Evolutionary conservation across 495 filamentous ascomycete species (phyloP), one percentile per base, ranked within the genome.

Genomic region (Aspergillus campestris): DNA sequence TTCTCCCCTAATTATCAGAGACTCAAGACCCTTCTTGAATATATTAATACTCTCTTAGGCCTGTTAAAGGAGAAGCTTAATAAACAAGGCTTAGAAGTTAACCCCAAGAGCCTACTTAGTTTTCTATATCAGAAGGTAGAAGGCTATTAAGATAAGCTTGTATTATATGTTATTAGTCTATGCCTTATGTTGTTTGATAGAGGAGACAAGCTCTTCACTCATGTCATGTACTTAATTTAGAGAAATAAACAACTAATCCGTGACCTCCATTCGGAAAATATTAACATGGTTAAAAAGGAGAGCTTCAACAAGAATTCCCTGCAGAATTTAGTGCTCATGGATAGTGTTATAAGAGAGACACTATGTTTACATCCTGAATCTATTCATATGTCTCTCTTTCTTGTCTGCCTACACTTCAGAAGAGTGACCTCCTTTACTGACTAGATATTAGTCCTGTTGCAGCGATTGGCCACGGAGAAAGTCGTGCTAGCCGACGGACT

Each of bases 401-500:
- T 24, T 24, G 8, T 24, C 27, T 27, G 11, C 8, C 12, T 24
- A 47, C 31, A 15, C 10, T 0, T 12, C 18, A 4, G 18, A 24
- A 38, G 30, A 28, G 2, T 14, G 8, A n/a, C 38, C 10, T 27
- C 29, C 27, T 29, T 40, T 18, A 32, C 33, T 31, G 12, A 32
- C 28, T 33, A 11, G 10, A 7, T 7, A 7, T 3, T 18, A 40
- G 38, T 40, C 38, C 5, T 14, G n/a, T 11, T 40, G 38, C 14
- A 14, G 11, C 38, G 38, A 24, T 0, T 40, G n/a, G 38, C 38
- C 7, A 18, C 11, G 18, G 38, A 40, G 38, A 40, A 40, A 40
- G 38, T 40, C n/a, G 38, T 40, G 14, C 38, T 40, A 40, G n/a
- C 38, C 38, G 38, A 40, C 11, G 38, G 38, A 24, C 14, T 40